Percentiles rank a stretch among this genome's conserved stretches.
Conservation (phyloP, 306 rosid genomes). For the Quercus dentata region DNA sequence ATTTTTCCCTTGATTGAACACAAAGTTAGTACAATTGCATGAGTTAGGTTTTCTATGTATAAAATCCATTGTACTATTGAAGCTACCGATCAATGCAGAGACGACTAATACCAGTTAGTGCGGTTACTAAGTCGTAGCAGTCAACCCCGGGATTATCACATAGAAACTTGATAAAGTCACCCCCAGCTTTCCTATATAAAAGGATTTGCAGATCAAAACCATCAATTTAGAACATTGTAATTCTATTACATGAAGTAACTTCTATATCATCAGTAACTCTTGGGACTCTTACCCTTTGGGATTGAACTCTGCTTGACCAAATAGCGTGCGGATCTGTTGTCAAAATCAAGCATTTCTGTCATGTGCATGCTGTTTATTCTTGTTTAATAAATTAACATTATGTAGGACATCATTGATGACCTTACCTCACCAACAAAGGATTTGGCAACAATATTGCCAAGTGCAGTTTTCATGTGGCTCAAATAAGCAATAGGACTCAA, state of each 20-base stretch:
- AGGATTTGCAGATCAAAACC: neutral
- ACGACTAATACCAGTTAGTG: conserved; percentile 54
- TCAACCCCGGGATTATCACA: conserved; percentile 51
- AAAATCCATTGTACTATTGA: neutral
- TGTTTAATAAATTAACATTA: neutral
- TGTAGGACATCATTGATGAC: neutral
- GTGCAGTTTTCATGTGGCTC: conserved; percentile 64
- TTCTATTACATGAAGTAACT: neutral
- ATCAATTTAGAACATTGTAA: neutral
- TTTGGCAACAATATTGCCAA: conserved; percentile 59
- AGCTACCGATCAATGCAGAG: neutral
- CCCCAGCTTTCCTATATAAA: conserved; percentile 38
- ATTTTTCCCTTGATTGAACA: conserved; percentile 47
- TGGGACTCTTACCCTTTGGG: conserved; percentile 55
- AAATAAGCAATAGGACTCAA: conserved; percentile 80
- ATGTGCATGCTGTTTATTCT: neutral
- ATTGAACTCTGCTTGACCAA: conserved; percentile 74
- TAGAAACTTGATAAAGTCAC: conserved; percentile 34
- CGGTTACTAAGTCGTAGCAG: conserved; percentile 60
- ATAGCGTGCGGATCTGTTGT: conserved; percentile 37
- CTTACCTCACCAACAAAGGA: conserved; percentile 66
- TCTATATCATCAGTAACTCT: neutral
- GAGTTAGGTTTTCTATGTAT: neutral
- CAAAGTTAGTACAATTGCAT: neutral
- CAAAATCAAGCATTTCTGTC: conserved; percentile 4